Evolutionary conservation across 768 basidiomycete species (phyloP).

Genomic region (Pleurotus citrinopileatus): DNA sequence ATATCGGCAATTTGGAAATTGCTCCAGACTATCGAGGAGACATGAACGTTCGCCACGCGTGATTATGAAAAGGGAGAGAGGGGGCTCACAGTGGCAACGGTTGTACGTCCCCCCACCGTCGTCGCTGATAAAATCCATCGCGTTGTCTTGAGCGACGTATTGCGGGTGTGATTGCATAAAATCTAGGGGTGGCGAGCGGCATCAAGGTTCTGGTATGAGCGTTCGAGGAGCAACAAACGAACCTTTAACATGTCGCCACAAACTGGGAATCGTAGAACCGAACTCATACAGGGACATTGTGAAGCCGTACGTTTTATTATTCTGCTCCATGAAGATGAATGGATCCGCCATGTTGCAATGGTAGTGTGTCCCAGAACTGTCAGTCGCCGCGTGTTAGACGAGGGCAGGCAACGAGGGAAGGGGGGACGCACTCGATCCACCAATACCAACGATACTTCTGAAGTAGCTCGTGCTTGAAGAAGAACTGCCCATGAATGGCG

Average conservation of each 20-base stretch:
- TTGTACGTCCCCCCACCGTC: slow-evolving; percentile 63
- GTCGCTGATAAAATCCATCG: slow-evolving; percentile 51
- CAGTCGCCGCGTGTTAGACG: slow-evolving; percentile 24
- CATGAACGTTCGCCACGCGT: too few relatives aligned
- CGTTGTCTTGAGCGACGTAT: slow-evolving; percentile 55
- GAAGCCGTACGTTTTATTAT: slow-evolving; percentile 71
- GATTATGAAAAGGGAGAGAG: neutral
- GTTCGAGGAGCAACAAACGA: too few relatives aligned
- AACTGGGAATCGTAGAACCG: slow-evolving; percentile 67
- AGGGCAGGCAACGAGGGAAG: slow-evolving; percentile 22
- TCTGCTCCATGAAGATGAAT: slow-evolving; percentile 68
- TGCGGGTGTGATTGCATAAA: slow-evolving; percentile 55
- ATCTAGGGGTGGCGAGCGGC: slow-evolving; percentile 29
- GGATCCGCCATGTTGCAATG: slow-evolving; percentile 73
- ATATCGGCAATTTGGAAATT: slow-evolving; percentile 74
- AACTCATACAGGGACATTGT: slow-evolving; percentile 77
- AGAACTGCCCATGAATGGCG: slow-evolving; percentile 47
- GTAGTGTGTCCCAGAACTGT: slow-evolving; percentile 69
- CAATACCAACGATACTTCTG: slow-evolving; percentile 75
- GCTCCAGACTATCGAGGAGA: slow-evolving; percentile 10
- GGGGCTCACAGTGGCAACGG: slow-evolving; percentile 62
- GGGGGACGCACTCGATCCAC: slow-evolving; percentile 59
- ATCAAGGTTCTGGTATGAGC: slow-evolving; percentile 12
- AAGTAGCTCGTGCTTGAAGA: slow-evolving; percentile 68
- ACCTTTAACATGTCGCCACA: slow-evolving; percentile 74